Evolutionary conservation across 352 stramenopile genomes (phyloP).

Genomic region (Poterioochromonas sp.): DNA sequence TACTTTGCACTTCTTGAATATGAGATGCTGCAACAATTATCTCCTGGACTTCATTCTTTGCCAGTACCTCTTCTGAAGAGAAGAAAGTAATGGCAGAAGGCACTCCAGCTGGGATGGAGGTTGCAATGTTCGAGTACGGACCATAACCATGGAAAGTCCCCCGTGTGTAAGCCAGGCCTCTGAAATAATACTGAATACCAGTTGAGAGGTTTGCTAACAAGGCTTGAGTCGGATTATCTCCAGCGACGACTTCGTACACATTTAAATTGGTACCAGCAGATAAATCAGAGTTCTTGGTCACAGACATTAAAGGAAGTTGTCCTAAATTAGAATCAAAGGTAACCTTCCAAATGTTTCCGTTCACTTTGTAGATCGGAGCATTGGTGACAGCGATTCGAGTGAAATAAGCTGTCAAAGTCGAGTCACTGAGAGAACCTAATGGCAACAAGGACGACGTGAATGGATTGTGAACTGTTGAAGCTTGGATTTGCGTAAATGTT

Average conservation of each 20-base stretch:
- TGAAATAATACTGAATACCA: constrained; percentile 56
- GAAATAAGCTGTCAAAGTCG: constrained; percentile 36
- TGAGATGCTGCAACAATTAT: constrained; percentile 43
- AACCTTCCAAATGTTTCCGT: constrained; percentile 50
- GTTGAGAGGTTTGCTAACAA: constrained; percentile 49
- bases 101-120: not conserved
- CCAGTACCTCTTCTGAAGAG: constrained; percentile 39
- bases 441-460: constrained; percentile 37
- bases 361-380: constrained; percentile 52
- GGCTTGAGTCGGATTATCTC: constrained; percentile 47
- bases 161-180: constrained; percentile 52
- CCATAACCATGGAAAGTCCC: constrained; percentile 30
- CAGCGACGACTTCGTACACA: constrained; percentile 47
- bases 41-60: constrained; percentile 55
- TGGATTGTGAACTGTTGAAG: constrained; percentile 34
- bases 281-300: constrained; percentile 27
- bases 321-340: constrained; percentile 55
- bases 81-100: not conserved
- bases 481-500: constrained; percentile 2
- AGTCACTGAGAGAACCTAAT: constrained; percentile 33
- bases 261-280: constrained; percentile 22
- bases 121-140: not conserved
- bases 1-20: constrained; percentile 54
- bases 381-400: not conserved
- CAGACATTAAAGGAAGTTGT: constrained; percentile 42